Base-by-base conservation (phyloP, 495 filamentous ascomycete genomes). In the Venustampulla echinocandica region DNA sequence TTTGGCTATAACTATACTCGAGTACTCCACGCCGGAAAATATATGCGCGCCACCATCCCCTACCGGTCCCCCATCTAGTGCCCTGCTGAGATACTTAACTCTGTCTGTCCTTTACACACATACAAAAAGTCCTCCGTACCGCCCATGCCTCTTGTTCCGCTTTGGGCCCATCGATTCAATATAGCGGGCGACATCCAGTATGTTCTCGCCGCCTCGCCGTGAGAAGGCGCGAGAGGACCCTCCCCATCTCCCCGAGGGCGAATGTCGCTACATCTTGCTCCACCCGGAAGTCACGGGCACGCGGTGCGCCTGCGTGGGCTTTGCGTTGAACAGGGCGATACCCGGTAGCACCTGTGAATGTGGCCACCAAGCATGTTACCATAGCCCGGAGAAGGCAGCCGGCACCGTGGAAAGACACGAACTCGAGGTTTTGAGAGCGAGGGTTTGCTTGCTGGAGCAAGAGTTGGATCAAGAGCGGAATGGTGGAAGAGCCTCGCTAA, bases 321-420 rank as follows among this genome's bases (percentile, higher is more conserved):
- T 77, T 59, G 65, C 64, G n/a, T 64, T 69, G 51, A 74, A 75
- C 54, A 63, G 61, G 32, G 56, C 60, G 22, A 65, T 73, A 25
- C 73, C 73, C 1, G 65, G 74, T 27, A 67, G 69, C 34, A 68
- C 60, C 15, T 77, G 74, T 47, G 65, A 73, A 15, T 77, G 74
- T 50, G 74, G 74, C 15, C 74, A 77, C 51, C 67, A 70, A 39
- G 71, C 74, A 21, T 75, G 71, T 49, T 77, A 68, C 50, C 74
- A 77, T 56, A 61, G 65, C 40, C 64, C 63, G 38, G 65, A 69
- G 11, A 59, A 54, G 40, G 52, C 52, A 35, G 24, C 69, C 44
- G 39, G 63, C 56, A 44, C 64, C 55, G 28, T 52, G 10, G 49
- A 56, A 28, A 30, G 50, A 17, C 33, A 49, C 10, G 73, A 76